Evolutionary conservation across 2,329 filamentous ascomycete species (phyloP), one percentile per base, ranked within the genome.

Genomic region (Ambrosiella beaveri): DNA sequence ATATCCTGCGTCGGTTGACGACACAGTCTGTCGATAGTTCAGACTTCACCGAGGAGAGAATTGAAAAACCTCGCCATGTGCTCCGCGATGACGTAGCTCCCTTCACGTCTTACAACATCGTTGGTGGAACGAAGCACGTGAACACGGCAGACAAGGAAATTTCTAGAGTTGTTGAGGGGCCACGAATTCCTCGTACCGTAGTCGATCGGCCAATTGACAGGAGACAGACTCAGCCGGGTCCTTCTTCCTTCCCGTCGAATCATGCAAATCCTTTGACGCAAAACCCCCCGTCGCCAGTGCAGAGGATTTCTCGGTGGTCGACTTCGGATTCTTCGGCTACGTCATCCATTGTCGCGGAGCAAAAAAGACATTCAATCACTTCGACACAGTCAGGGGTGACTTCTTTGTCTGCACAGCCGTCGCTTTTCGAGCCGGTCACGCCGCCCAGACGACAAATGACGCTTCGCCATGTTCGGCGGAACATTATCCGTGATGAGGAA

Each of bases 381-480:
- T 60, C 58, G 7, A 54, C 40, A 13, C 54, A 57, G 40, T 60
- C 59, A 7, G 44, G 44, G 12, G 54, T 47, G 13, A 56, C 58
- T 1, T 44, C 51, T 38, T 35, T 45, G 11, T 41, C 19, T 3
- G 40, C 51, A 2, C 52, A 56, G 12, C 40, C 40, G 7, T 45
- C 52, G 2, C 11, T 57, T n/a, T 45, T 54, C 6, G 59, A 60
- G 44, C 17, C 15, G 8, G n/a, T 54, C 8, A 72, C 74, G 12
- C 68, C 68, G 3, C 69, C 68, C 3, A 73, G 71, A 56, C 73
- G 73, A 51, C 74, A 70, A 58, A 75, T 75, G 64, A 84, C 79
- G 7, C 67, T 85, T 60, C 75, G 81, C 3, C 81, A 84, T 65
- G 75, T 81, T 9, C 77, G 73, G 63, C 37, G 53, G 37, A 84